Evolutionary conservation across 1,284 basidiomycete genomes (phyloP).

Genomic region (Kalmanozyma brasiliensis): DNA sequence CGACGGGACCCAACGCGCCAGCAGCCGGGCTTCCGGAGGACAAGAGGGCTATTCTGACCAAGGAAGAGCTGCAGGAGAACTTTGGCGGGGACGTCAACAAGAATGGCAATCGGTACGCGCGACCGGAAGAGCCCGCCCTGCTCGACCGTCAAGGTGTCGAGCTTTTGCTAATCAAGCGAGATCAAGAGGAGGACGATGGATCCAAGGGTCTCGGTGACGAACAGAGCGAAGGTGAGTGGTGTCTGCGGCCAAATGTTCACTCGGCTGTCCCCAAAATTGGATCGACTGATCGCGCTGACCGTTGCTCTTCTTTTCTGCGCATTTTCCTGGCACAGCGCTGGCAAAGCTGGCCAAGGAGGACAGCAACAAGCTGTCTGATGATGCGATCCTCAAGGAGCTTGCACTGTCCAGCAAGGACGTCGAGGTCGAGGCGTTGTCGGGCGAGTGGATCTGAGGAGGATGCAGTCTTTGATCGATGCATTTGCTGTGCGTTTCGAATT

Average conservation of each 20-base stretch:
- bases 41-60: constrained; percentile 41
- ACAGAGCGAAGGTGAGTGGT: constrained; percentile 35
- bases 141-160: constrained; percentile 55
- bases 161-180: constrained; percentile 49
- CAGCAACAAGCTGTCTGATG: constrained; percentile 31
- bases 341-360: constrained; percentile 26
- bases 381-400: constrained; percentile 44
- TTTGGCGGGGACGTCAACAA: constrained; percentile 51
- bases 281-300: background rate
- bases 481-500: no score
- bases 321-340: constrained; percentile 10
- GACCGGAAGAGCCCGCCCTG: constrained; percentile 44
- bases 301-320: background rate
- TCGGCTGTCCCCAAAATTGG: no score
- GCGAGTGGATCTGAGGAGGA: constrained; percentile 47
- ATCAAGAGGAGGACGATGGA: constrained; percentile 44
- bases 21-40: constrained; percentile 41
- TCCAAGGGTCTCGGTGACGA: constrained; percentile 44
- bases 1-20: constrained; percentile 41
- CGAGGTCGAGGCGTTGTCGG: constrained; percentile 41
- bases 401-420: constrained; percentile 30
- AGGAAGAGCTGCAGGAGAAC: constrained; percentile 48
- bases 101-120: constrained; percentile 50
- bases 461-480: background rate
- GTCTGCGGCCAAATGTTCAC: no score